Evolutionary conservation across 2,329 filamentous ascomycete genomes (phyloP), one percentile per base, ranked within the genome.

Genomic region (Aspergillus amoenus): DNA sequence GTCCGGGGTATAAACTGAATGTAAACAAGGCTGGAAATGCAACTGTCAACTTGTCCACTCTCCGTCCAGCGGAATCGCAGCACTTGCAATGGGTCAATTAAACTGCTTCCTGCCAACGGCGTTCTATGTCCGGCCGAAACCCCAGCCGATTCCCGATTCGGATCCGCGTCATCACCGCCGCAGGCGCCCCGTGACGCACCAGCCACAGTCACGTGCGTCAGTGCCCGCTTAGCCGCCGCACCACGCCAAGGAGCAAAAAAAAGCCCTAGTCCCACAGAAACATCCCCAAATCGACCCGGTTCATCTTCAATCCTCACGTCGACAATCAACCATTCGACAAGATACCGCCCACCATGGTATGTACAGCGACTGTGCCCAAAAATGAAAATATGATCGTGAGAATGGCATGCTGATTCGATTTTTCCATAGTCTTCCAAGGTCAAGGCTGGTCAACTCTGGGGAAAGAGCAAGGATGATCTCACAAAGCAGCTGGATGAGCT

Each of bases 391-490:
- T n/a, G n/a, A 15, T 9, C 17, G 30, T 34, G 37, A 44, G 39
- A 18, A 18, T 17, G 17, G 50, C 47, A 58, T 61, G 58, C 66
- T 70, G 64, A 70, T 61, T 61, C 54, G 58, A 12, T 56, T 63
- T 63, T 61, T 61, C 55, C 67, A 51, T 70, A 86, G 83, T 87
- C 85, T 79, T 81, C 79, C 71, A 87, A 87, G 87, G 91, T 99
- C 82, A 97, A 97, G 90, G 88, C 93, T 80, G 87, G 86, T 83
- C 86, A 90, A 83, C 91, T 99, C 81, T 97, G 94, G 94, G 88
- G 87, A 84, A 99, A 99, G 91, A 93, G 86, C 89, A 97, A 97
- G 89, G 91, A 96, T 77, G 95, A 99, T 75, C 86, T 99, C 81
- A 86, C 87, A 78, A 96, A 94, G 87, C 92, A 96, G 82, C 88